Evolutionary conservation across 106 monocot species (phyloP).

Genomic region (Phalaenopsis equestris): DNA sequence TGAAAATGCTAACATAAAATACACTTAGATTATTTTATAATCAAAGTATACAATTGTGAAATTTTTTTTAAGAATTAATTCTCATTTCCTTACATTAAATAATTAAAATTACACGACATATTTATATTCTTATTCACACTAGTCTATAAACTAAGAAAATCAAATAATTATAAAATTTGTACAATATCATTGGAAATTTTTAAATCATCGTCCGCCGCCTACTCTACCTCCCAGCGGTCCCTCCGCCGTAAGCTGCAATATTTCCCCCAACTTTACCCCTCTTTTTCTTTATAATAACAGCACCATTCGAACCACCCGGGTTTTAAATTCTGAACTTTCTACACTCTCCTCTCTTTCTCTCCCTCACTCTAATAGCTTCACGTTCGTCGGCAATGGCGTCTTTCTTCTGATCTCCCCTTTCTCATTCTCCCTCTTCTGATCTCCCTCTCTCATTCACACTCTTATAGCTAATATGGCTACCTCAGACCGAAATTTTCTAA

Average conservation of each 20-base stretch:
- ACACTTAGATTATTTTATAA: too few species aligned
- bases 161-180: too few species aligned
- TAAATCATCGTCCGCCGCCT: too few species aligned
- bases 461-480: neutral
- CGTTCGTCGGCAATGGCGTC: neutral
- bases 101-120: too few species aligned
- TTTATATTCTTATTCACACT: too few species aligned
- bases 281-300: neutral
- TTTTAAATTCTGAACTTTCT: neutral
- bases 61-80: too few species aligned
- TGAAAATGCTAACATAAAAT: too few species aligned
- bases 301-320: neutral
- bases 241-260: neutral
- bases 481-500: neutral
- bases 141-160: too few species aligned
- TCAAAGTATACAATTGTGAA: too few species aligned
- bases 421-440: neutral
- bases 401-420: neutral
- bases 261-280: too few species aligned
- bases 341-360: neutral
- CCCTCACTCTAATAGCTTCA: neutral
- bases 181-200: too few species aligned
- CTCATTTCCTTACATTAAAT: too few species aligned
- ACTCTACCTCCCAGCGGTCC: neutral
- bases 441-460: neutral